phyloP scores from a whole-genome alignment of 345 rosid genomes.

The Sapria himalayana region DNA sequence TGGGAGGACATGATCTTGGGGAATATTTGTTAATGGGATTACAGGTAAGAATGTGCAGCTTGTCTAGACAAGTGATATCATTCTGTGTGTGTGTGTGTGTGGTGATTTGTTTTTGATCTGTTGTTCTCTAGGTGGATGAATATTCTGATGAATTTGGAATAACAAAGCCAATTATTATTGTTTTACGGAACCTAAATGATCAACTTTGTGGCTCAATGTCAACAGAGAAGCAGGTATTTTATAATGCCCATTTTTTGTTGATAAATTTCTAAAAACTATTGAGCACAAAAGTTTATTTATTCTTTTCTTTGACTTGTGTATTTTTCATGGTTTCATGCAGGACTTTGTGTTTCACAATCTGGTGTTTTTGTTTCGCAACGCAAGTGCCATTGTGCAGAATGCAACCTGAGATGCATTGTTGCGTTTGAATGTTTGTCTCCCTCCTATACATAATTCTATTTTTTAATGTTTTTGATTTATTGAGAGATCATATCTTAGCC shows the following conservation, averaged over 20 bases:
- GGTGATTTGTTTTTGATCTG: slow-evolving; percentile 5
- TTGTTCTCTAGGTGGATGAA: slow-evolving; percentile 36
- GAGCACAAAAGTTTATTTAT: neutral
- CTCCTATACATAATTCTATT: too few relatives aligned
- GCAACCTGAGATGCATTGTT: slow-evolving; percentile 53
- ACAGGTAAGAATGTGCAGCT: slow-evolving; percentile 29
- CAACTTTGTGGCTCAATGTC: slow-evolving; percentile 25
- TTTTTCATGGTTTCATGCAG: slow-evolving; percentile 24
- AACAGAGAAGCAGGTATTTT: slow-evolving; percentile 61
- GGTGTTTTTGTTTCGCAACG: slow-evolving; percentile 29
- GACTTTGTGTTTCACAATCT: slow-evolving; percentile 37
- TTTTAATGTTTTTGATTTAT: too few relatives aligned
- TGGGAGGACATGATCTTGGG: slow-evolving; percentile 17
- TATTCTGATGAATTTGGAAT: slow-evolving; percentile 34
- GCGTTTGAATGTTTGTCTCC: slow-evolving; percentile 56
- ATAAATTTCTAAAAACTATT: neutral
- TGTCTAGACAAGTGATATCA: neutral
- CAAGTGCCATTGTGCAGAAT: slow-evolving; percentile 38
- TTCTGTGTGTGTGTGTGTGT: neutral
- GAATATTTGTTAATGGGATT: slow-evolving; percentile 36
- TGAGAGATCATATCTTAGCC: too few relatives aligned
- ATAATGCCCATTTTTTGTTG: too few relatives aligned
- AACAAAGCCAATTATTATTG: slow-evolving; percentile 36
- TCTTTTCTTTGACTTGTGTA: neutral
- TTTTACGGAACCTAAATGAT: slow-evolving; percentile 39